Evolutionary conservation across 768 basidiomycete species (phyloP), one percentile per base, ranked within the genome.

Genomic region (Mycena epipterygia): DNA sequence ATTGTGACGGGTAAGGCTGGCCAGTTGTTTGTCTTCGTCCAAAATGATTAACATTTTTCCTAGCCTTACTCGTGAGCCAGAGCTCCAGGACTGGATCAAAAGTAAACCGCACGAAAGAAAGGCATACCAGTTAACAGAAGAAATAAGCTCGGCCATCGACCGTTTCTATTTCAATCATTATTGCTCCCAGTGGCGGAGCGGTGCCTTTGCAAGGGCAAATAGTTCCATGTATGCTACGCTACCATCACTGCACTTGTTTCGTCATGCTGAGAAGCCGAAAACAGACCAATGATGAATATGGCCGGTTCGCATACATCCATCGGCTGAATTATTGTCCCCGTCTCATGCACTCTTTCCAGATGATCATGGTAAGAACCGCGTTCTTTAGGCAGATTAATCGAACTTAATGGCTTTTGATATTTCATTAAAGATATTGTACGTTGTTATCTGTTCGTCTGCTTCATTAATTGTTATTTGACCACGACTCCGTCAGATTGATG

Each of bases 111-210:
- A 90, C 21, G 84, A 84, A 41, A 95, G 93, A 83, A 85, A 89
- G 68, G 72, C 72, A 2, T 89, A 83, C 71, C 85, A 84, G 1
- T 78, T 98, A 12, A 92, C 92, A 0, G 85, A 89, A 1, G 94
- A 95, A 74, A 93, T 98, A 73, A 81, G 82, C 55, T 75, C 84
- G 5, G 92, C 94, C 9, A 90, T 98, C 48, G 96, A 98, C 77
- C 87, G 96, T 44, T 96, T 93, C 77, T 91, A 91, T 78, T 97
- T 97, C 84, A 94, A 91, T 68, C 96, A 97, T 75, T 98, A 98
- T 80, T 97, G 96, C 75, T 88, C 92, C 57, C 80, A 85, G 52
- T 98, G 97, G 82, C 88, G 96, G 68, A 90, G 89, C 60, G 95
- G 96, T 8, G 96, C 95, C 0, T 98, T 97, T 80, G 94, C 95